These are phyloP conservation scores for Aureobasidium sp. DNA, from an alignment of 2,329 filamentous ascomycete genomes.

Conservation along the genomic window DNA sequence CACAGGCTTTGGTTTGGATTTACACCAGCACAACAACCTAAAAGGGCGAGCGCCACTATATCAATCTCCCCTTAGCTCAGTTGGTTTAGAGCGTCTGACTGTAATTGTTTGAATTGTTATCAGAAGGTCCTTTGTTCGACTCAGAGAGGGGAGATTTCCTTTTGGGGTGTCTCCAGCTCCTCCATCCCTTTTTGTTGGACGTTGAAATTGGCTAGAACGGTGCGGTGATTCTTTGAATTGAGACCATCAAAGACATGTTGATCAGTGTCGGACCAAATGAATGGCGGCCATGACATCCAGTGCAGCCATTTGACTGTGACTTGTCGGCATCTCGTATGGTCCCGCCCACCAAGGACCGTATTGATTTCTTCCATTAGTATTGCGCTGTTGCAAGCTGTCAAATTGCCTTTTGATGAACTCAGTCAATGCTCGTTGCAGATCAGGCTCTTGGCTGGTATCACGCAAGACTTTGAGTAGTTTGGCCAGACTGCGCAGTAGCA, in stretches of 20 bases:
- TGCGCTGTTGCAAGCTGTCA: constrained; percentile 20
- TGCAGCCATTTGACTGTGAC: constrained; percentile 26
- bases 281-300: constrained; percentile 28
- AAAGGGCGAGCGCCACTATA: too few relatives aligned
- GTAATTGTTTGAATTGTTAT: constrained; percentile 15
- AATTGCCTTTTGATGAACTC: constrained; percentile 24
- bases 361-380: constrained; percentile 25
- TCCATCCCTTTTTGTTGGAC: too few relatives aligned
- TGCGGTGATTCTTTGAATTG: too few relatives aligned
- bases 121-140: constrained; percentile 16
- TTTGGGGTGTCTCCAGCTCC: too few relatives aligned
- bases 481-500: constrained; percentile 24
- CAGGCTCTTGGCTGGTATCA: constrained; percentile 14
- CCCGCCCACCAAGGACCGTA: constrained; percentile 29
- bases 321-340: constrained; percentile 24
- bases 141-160: constrained; percentile 14
- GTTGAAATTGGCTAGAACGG: too few relatives aligned
- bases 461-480: constrained; percentile 21
- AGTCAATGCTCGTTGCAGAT: constrained; percentile 14
- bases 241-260: too few relatives aligned
- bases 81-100: constrained; percentile 16
- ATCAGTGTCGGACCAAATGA: constrained; percentile 18
- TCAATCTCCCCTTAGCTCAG: constrained; percentile 15
- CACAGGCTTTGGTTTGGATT: too few relatives aligned
- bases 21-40: too few relatives aligned